Conservation (phyloP, 2,329 filamentous ascomycete genomes). For the Bimuria novae-zelandiae region DNA sequence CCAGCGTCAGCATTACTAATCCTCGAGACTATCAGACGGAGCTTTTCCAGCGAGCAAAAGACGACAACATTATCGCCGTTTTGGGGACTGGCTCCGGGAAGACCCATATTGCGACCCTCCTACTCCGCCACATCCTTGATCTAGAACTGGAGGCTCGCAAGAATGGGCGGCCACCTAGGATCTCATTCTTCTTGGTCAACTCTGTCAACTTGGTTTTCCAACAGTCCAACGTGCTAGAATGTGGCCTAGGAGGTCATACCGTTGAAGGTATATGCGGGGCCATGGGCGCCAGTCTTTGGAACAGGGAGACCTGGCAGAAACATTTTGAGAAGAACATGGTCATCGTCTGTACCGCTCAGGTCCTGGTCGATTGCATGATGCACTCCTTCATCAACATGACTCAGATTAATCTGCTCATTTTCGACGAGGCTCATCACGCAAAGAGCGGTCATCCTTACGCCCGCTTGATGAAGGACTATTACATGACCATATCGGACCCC, state of each 20-base stretch:
- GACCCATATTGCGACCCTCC: constrained; percentile 88
- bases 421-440: constrained; percentile 95
- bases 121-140: constrained; percentile 77
- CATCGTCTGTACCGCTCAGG: constrained; percentile 89
- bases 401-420: constrained; percentile 86
- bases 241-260: constrained; percentile 73
- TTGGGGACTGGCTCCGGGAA: constrained; percentile 96
- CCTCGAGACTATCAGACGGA: constrained; percentile 92
- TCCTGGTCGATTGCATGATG: constrained; percentile 77
- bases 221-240: constrained; percentile 79
- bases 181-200: constrained; percentile 87
- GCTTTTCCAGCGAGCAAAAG: constrained; percentile 84
- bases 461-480: constrained; percentile 85
- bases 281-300: constrained; percentile 66
- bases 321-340: constrained; percentile 72
- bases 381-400: constrained; percentile 80
- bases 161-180: constrained; percentile 62
- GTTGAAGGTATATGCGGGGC: constrained; percentile 76
- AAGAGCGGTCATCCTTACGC: constrained; percentile 95
- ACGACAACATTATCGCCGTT: constrained; percentile 87
- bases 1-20: constrained; percentile 67
- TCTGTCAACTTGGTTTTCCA: constrained; percentile 91
- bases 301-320: constrained; percentile 62
- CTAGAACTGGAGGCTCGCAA: constrained; percentile 71
- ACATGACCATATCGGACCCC: constrained; percentile 57